Evolutionary conservation across 495 filamentous ascomycete genomes (phyloP).

Genomic region (Podospora bellae-mahoneyi): DNA sequence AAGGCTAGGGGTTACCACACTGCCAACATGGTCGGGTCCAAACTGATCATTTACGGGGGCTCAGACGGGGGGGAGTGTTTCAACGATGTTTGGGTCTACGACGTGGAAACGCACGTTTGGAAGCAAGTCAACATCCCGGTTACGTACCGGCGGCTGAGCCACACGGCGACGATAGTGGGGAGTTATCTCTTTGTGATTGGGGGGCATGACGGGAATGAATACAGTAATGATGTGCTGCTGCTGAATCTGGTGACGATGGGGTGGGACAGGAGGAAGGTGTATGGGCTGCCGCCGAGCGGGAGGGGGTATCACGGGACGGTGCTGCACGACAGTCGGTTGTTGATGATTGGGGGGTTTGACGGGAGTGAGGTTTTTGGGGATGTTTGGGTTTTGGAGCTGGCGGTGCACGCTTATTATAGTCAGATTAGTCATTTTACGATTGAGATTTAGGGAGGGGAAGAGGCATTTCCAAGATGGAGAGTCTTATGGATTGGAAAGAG

Average conservation of each 20-base stretch:
- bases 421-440: slow-evolving; percentile 67
- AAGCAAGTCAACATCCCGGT: slow-evolving; percentile 50
- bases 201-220: slow-evolving; percentile 65
- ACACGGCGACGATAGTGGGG: slow-evolving; percentile 63
- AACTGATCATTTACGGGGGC: slow-evolving; percentile 64
- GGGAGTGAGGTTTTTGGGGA: slow-evolving; percentile 61
- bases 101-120: slow-evolving; percentile 56
- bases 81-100: slow-evolving; percentile 66
- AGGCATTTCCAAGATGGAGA: no score
- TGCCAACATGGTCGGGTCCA: slow-evolving; percentile 65
- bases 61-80: slow-evolving; percentile 66
- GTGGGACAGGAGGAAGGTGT: slow-evolving; percentile 60
- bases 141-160: slow-evolving; percentile 57
- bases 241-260: slow-evolving; percentile 66
- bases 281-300: slow-evolving; percentile 58
- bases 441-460: slow-evolving; percentile 46
- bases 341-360: slow-evolving; percentile 63
- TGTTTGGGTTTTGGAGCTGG: slow-evolving; percentile 60
- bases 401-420: slow-evolving; percentile 63
- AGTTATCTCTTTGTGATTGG: slow-evolving; percentile 64
- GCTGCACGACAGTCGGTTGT: slow-evolving; percentile 56
- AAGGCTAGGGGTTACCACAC: slow-evolving; percentile 65
- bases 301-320: slow-evolving; percentile 63
- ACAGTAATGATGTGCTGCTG: slow-evolving; percentile 60
- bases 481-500: background rate